phyloP scores from a whole-genome alignment of 1,139 yeast genomes.

The Kurtzmaniella quercitrusa region DNA sequence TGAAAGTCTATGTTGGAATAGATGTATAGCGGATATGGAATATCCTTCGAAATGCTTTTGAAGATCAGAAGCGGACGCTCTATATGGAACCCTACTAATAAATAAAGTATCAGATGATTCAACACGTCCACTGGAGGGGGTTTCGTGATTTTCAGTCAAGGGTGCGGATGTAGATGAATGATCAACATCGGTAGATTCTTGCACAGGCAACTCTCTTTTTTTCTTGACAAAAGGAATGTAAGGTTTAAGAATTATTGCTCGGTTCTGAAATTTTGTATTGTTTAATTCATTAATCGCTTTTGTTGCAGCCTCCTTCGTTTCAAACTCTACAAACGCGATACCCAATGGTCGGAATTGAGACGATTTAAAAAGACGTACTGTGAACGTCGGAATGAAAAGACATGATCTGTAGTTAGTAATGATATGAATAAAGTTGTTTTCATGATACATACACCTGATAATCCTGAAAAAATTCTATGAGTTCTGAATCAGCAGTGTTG shows the following conservation, averaged over 20 bases:
- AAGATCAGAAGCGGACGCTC: slow-evolving; percentile 37
- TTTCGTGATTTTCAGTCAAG: not conserved
- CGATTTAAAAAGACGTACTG: slow-evolving; percentile 42
- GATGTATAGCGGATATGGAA: slow-evolving; percentile 44
- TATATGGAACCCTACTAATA: slow-evolving; percentile 42
- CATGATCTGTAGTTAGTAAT: slow-evolving; percentile 8
- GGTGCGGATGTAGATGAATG: not conserved
- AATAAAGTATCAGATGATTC: slow-evolving; percentile 50
- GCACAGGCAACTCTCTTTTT: not conserved
- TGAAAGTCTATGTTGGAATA: slow-evolving; percentile 31
- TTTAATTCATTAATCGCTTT: slow-evolving; percentile 40
- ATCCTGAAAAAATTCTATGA: slow-evolving; percentile 27
- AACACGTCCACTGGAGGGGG: not conserved
- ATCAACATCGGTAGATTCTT: not conserved
- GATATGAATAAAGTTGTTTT: slow-evolving; percentile 6
- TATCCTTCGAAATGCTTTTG: slow-evolving; percentile 41
- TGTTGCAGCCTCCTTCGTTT: slow-evolving; percentile 45
- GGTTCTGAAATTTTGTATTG: slow-evolving; percentile 36
- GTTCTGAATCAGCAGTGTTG: slow-evolving; percentile 42
- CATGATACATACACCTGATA: slow-evolving; percentile 22
- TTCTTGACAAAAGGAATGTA: slow-evolving; percentile 5
- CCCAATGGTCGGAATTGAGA: slow-evolving; percentile 51
- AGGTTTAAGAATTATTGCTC: slow-evolving; percentile 22
- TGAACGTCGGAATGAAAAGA: slow-evolving; percentile 52
- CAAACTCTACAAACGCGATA: slow-evolving; percentile 62